phyloP scores from a whole-genome alignment of 2,329 filamentous ascomycete genomes.

The Fusarium virguliforme region DNA sequence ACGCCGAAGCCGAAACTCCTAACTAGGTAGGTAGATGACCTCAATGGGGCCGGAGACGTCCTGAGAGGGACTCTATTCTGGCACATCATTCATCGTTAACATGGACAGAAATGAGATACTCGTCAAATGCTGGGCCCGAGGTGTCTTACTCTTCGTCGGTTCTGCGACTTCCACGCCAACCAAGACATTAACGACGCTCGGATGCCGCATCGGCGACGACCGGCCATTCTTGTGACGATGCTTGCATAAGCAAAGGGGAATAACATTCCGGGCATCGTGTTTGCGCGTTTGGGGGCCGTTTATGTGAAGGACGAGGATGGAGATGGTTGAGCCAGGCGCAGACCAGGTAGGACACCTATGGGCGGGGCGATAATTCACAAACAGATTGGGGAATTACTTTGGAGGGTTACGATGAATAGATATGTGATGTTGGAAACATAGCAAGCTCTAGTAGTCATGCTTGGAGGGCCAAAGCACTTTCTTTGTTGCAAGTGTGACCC shows the following conservation, averaged over 20 bases:
- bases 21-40: too few relatives aligned
- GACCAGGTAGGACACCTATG: neutral
- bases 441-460: neutral
- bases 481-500: neutral
- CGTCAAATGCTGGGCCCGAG: neutral
- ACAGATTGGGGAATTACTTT: fast-evolving
- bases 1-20: neutral
- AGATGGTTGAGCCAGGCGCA: neutral
- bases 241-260: neutral
- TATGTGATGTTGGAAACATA: neutral
- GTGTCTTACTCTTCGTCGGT: neutral
- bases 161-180: neutral
- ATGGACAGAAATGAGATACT: neutral
- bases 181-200: neutral
- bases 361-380: neutral
- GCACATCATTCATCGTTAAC: neutral
- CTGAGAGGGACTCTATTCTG: neutral
- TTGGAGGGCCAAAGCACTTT: neutral
- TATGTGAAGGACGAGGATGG: neutral
- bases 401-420: neutral
- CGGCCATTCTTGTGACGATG: neutral
- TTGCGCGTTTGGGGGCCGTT: neutral
- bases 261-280: neutral
- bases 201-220: neutral
- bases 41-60: neutral